A percentile compares a stretch with the other conserved stretches of the same genome.
Conservation (phyloP, 441 rosid genomes). For the Macaranga tanarius region DNA sequence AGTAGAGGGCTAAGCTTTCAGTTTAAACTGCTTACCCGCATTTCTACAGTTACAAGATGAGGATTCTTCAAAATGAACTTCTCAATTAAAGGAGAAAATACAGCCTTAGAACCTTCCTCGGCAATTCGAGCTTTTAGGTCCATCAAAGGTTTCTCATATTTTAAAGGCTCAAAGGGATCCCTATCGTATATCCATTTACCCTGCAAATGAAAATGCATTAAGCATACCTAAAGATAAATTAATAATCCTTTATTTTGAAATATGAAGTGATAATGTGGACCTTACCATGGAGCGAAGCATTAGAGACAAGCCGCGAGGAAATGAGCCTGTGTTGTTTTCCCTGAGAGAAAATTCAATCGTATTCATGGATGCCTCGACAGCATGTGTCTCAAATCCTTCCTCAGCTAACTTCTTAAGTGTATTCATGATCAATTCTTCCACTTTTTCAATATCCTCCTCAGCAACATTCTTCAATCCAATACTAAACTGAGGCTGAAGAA, state of each 20-base stretch:
- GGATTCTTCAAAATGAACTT: slow-evolving; percentile 68
- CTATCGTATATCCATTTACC: slow-evolving; percentile 92
- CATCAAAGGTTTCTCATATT: slow-evolving; percentile 76
- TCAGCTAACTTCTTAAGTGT: slow-evolving; percentile 68
- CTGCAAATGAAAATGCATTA: slow-evolving; percentile 33
- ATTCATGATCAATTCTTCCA: slow-evolving; percentile 68
- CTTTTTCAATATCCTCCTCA: slow-evolving; percentile 65
- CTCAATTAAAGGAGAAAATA: slow-evolving; percentile 88
- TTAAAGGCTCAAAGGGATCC: slow-evolving; percentile 92
- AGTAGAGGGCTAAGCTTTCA: neutral
- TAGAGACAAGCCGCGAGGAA: slow-evolving; percentile 88
- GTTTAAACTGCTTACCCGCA: slow-evolving; percentile 55
- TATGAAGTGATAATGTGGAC: slow-evolving; percentile 11
- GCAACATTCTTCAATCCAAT: slow-evolving; percentile 90
- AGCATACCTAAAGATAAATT: neutral
- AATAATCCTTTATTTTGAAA: neutral
- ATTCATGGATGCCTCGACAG: slow-evolving; percentile 97
- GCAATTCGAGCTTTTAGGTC: slow-evolving; percentile 76
- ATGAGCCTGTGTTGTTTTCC: slow-evolving; percentile 95
- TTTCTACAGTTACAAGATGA: slow-evolving; percentile 81
- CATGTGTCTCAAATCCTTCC: slow-evolving; percentile 82
- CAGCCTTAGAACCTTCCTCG: slow-evolving; percentile 81
- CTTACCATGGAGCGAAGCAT: slow-evolving; percentile 88
- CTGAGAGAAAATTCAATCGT: slow-evolving; percentile 92
- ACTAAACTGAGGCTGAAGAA: slow-evolving; percentile 92